phyloP scores from a whole-genome alignment of 2,329 filamentous ascomycete species.

The Colletotrichum cuscutae region DNA sequence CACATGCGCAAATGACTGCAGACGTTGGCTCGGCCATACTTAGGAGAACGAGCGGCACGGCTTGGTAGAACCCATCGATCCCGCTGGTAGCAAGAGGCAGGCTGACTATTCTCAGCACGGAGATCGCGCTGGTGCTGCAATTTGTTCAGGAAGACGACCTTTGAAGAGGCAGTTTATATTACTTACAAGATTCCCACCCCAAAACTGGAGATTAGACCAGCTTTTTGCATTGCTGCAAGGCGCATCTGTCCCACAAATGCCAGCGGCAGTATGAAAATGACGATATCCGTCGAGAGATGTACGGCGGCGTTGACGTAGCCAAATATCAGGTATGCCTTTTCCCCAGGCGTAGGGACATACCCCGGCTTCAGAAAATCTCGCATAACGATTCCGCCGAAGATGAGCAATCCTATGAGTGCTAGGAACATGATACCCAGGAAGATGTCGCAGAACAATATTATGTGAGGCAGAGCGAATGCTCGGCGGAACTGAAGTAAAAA shows the following conservation, averaged over 20 bases:
- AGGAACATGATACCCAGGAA: background rate
- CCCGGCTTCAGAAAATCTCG: background rate
- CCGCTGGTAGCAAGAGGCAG: background rate
- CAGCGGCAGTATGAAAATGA: slow-evolving; percentile 34
- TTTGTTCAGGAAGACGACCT: background rate
- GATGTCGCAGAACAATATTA: slow-evolving; percentile 18
- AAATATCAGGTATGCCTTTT: background rate
- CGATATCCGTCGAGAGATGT: slow-evolving; percentile 28
- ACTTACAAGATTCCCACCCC: slow-evolving; percentile 32
- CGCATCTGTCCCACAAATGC: slow-evolving; percentile 13
- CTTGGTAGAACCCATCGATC: background rate
- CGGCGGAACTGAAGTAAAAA: slow-evolving; percentile 50
- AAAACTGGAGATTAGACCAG: slow-evolving; percentile 19
- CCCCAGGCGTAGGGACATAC: background rate
- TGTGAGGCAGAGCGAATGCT: slow-evolving; percentile 37
- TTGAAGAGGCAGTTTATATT: no score
- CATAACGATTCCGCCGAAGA: background rate
- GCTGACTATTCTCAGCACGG: background rate
- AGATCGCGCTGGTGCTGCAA: slow-evolving; percentile 9
- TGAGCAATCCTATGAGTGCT: background rate
- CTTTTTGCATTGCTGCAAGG: slow-evolving; percentile 23
- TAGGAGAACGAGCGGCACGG: slow-evolving; percentile 1
- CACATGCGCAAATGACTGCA: background rate
- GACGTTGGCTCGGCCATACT: slow-evolving; percentile 2
- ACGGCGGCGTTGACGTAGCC: background rate